Conservation (phyloP, 1,284 basidiomycete genomes). For the Porogramme epimiltina region DNA sequence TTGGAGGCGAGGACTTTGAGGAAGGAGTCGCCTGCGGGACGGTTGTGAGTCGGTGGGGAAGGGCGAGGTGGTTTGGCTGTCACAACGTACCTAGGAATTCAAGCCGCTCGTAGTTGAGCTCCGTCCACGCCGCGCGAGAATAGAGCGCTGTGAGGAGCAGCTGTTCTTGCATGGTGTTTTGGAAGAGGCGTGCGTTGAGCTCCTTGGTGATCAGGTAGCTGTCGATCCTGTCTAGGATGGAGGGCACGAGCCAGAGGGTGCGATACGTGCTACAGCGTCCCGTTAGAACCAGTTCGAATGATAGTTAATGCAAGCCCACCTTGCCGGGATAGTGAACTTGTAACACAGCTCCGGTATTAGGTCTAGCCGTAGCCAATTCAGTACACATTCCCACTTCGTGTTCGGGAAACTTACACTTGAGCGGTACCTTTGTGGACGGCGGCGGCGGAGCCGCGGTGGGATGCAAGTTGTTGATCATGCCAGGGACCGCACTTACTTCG, state of each 20-base stretch:
- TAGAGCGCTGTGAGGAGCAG: slow-evolving; percentile 67
- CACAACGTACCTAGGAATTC: slow-evolving; percentile 69
- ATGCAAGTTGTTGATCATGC: slow-evolving; percentile 56
- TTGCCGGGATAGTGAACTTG: slow-evolving; percentile 72
- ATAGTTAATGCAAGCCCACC: slow-evolving; percentile 52
- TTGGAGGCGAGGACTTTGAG: slow-evolving; percentile 76
- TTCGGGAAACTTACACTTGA: slow-evolving; percentile 49
- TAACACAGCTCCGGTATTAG: slow-evolving; percentile 77
- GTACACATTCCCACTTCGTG: background rate
- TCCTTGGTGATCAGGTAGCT: slow-evolving; percentile 74
- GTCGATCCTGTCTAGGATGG: slow-evolving; percentile 69
- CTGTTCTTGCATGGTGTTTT: slow-evolving; percentile 57
- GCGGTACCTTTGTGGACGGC: slow-evolving; percentile 39
- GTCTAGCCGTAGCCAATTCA: slow-evolving; percentile 41
- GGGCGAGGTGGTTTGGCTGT: slow-evolving; percentile 1
- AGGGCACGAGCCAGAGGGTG: slow-evolving; percentile 69
- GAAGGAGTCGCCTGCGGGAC: slow-evolving; percentile 77
- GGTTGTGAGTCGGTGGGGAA: slow-evolving; percentile 6
- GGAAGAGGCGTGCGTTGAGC: slow-evolving; percentile 70
- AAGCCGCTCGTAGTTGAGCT: slow-evolving; percentile 78
- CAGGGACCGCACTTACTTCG: slow-evolving; percentile 57
- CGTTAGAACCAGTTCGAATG: too few species aligned
- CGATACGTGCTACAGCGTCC: slow-evolving; percentile 58
- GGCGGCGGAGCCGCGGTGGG: slow-evolving; percentile 42
- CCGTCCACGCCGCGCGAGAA: slow-evolving; percentile 64